Percentiles rank a stretch among this genome's conserved stretches.
phyloP scores from a whole-genome alignment of 1,284 basidiomycete genomes.

The Rhodofomes roseus region DNA sequence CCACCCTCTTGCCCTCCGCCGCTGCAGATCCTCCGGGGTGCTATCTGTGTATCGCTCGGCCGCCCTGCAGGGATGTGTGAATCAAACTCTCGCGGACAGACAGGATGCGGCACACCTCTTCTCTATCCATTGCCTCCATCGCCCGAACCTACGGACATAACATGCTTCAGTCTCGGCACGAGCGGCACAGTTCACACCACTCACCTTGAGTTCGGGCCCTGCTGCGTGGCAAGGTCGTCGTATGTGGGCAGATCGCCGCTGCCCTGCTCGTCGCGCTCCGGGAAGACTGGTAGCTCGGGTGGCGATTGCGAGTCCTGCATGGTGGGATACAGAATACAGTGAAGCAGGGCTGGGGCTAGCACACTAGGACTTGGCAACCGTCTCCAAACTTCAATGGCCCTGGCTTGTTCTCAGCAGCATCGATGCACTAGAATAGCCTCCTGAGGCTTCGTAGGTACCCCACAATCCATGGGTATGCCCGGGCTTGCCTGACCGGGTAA shows the following conservation, averaged over 20 bases:
- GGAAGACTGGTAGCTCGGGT: conserved; percentile 21
- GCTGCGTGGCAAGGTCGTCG: conserved; percentile 65
- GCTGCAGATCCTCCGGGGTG: conserved; percentile 51
- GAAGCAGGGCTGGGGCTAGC: no score
- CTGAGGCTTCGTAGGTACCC: background rate
- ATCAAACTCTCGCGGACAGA: background rate
- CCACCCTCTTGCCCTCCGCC: conserved; percentile 68
- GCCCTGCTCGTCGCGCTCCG: conserved; percentile 58
- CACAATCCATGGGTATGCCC: background rate
- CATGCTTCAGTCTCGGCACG: background rate
- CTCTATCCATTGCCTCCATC: conserved; percentile 83
- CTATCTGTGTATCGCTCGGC: conserved; percentile 72
- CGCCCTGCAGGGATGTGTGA: conserved; percentile 45
- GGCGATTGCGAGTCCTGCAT: conserved; percentile 21
- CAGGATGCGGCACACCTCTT: conserved; percentile 52
- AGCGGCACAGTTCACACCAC: conserved; percentile 13
- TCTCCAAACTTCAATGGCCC: background rate
- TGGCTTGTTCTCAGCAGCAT: background rate
- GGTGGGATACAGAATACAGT: background rate
- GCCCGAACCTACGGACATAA: conserved; percentile 58
- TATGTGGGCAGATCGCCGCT: conserved; percentile 70
- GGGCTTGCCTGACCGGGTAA: background rate
- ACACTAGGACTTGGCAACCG: conserved; percentile 6
- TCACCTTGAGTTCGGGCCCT: conserved; percentile 74
- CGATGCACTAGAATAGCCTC: background rate